Percentiles rank a stretch among this genome's conserved stretches.
phyloP scores from a whole-genome alignment of 2,329 filamentous ascomycete genomes.

The Cercospora janseana region DNA sequence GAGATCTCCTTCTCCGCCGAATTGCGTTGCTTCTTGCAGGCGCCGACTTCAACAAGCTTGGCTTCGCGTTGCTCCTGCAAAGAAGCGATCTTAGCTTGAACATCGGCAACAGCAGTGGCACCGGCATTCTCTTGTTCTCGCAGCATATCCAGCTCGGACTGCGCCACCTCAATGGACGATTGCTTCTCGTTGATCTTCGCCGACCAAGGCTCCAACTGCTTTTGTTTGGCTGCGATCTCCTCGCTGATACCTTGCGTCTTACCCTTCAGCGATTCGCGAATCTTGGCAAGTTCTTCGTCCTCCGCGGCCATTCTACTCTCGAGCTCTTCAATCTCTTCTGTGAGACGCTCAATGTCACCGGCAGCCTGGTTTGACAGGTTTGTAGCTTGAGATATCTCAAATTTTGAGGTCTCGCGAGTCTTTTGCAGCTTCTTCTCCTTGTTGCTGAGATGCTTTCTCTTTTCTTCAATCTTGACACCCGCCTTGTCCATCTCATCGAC shows the following conservation, averaged over 20 bases:
- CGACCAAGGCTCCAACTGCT: slow-evolving; percentile 91
- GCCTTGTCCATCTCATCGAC: slow-evolving; percentile 94
- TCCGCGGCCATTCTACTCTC: slow-evolving; percentile 75
- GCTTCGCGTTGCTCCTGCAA: slow-evolving; percentile 69
- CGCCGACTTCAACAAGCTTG: slow-evolving; percentile 73
- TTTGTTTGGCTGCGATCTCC: slow-evolving; percentile 87
- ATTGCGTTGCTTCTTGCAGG: slow-evolving; percentile 69
- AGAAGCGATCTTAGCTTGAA: slow-evolving; percentile 71
- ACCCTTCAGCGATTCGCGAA: slow-evolving; percentile 84
- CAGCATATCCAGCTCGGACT: slow-evolving; percentile 90
- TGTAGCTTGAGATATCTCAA: slow-evolving; percentile 69
- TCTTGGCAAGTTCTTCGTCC: slow-evolving; percentile 76
- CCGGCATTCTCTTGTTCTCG: slow-evolving; percentile 86
- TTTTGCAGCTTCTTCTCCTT: slow-evolving; percentile 97
- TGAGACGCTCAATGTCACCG: slow-evolving; percentile 73
- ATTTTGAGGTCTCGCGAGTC: slow-evolving; percentile 72
- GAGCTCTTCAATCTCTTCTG: slow-evolving; percentile 69
- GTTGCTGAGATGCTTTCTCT: slow-evolving; percentile 84
- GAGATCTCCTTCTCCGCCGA: slow-evolving; percentile 71
- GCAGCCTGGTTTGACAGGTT: slow-evolving; percentile 74
- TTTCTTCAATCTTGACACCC: slow-evolving; percentile 95
- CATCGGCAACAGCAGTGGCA: slow-evolving; percentile 77
- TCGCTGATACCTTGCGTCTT: slow-evolving; percentile 96
- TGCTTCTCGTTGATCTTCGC: slow-evolving; percentile 96
- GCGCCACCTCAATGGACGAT: slow-evolving; percentile 87